Evolutionary conservation across 768 basidiomycete species (phyloP), one percentile per base, ranked within the genome.

Genomic region (Leccinellum albellum): DNA sequence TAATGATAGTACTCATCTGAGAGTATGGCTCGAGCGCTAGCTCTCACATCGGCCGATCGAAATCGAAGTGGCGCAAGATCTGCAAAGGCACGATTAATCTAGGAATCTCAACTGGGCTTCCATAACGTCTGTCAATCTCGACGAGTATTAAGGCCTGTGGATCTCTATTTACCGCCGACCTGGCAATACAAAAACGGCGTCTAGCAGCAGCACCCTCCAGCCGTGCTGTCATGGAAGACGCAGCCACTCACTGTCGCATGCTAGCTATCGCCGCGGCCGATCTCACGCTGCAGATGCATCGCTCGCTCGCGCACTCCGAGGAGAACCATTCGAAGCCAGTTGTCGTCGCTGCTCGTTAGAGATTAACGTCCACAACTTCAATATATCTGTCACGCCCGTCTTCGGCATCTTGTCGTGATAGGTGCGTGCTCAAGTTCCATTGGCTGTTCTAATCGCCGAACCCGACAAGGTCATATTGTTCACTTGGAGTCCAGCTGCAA

Each of bases 251-350:
- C 42, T 42, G 51, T 63, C 40, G 23, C 29, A 24, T 40, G 26
- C 48, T 42, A 48, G 58, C 35, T 67, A 67, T 69, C 64, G 47
- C 66, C 66, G 66, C 66, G 66, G 67, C 49, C 50, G 61, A 66
- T 66, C 64, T 66, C 31, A 20, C 17, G 48, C 17, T 45, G 44
- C 29, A 50, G 56, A 56, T 54, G 24, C 20, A 51, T 45, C 32
- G 14, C 31, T 58, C 35, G 24, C 28, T 58, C 24, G 52, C 46
- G 49, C 40, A 26, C 57, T 64, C 68, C 68, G 68, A 70, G 68
- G 68, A 68, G 65, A 55, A 61, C 42, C 56, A n/a, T 49, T 46
- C 61, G 51, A 54, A 61, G 29, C 40, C 48, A 46, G 33, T 31
- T n/a, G 45, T 55, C 52, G 53, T 46, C 29, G 24, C 28, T 35